Base-by-base conservation (phyloP, 1,139 yeast genomes). In the Tardiomyces blankii region DNA sequence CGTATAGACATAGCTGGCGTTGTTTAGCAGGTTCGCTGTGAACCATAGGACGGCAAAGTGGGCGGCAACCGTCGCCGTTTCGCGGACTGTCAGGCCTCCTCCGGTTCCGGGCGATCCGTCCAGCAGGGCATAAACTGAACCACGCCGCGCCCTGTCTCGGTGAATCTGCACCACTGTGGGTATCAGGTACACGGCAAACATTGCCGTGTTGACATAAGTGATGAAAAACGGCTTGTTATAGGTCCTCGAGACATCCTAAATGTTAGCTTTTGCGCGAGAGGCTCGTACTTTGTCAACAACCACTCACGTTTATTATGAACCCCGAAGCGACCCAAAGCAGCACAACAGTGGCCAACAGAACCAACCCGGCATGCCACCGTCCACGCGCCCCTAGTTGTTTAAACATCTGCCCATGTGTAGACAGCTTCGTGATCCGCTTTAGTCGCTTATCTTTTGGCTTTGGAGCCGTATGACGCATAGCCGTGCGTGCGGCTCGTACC, bases 181-280 rank as follows among this genome's bases (percentile, higher is more conserved):
- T 38, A 39, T 95, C 44, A 91, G 68, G 61, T 89, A 91, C 46
- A 91, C 69, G 12, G 78, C 70, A 61, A 91, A 91, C 21, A 93
- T 77, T 6, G 89, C 81, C 0, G 97, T 89, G 65, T 89, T 91
- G 52, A 89, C 64, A 67, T 89, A 91, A 1, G 98, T 91, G 54
- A 91, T 84, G 53, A 89, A 77, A 60, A 87, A 89, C n/a, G 98
- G 98, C 64, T 91, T 91, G 44, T 88, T 67, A 62, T 88, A 91
- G 28, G 73, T 69, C 7, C 35, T 12, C 5, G 35, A 30, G 3
- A 30, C 35, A 11, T 30, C 35, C 35, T 30, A 19, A 38, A n/a
- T n/a, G n/a, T n/a, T n/a, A n/a, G n/a, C n/a, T n/a, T n/a, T n/a
- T n/a, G n/a, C n/a, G n/a, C n/a, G n/a, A n/a, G n/a, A n/a, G n/a